Evolutionary conservation across 2,329 filamentous ascomycete species (phyloP).

Genomic region (Leptographium flavum): DNA sequence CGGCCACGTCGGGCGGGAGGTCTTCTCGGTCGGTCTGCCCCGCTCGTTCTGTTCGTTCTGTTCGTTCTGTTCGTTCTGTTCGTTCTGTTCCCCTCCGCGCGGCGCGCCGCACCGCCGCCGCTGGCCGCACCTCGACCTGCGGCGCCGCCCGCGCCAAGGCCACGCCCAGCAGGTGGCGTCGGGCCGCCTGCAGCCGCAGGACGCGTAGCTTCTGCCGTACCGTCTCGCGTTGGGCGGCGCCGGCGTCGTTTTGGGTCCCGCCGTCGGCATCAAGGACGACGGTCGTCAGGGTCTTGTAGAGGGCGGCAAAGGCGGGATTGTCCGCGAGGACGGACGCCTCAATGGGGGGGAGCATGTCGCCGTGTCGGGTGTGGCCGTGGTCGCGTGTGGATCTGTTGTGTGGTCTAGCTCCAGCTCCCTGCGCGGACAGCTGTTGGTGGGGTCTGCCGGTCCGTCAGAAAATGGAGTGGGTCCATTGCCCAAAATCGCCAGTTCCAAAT

Average conservation of each 20-base stretch:
- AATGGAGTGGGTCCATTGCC: no score
- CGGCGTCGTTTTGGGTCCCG: slow-evolving; percentile 29
- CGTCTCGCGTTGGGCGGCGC: slow-evolving; percentile 32
- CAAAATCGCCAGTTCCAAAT: no score
- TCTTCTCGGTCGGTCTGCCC: slow-evolving; percentile 14
- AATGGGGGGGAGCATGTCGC: slow-evolving; percentile 42
- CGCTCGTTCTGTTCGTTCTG: slow-evolving; percentile 5
- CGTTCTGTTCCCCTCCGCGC: slow-evolving; percentile 7
- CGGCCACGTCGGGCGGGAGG: slow-evolving; percentile 23
- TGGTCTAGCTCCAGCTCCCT: background rate
- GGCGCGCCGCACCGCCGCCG: background rate
- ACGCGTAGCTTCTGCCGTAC: slow-evolving; percentile 36
- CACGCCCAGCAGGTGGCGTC: slow-evolving; percentile 33
- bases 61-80: no score
- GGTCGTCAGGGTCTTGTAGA: slow-evolving; percentile 40
- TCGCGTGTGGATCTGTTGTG: background rate
- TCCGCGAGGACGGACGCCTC: slow-evolving; percentile 37
- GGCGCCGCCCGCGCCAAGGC: slow-evolving; percentile 32
- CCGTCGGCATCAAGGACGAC: slow-evolving; percentile 42
- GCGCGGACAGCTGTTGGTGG: no score
- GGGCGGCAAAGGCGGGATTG: slow-evolving; percentile 45
- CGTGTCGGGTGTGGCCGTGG: background rate
- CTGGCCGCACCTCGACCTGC: slow-evolving; percentile 2
- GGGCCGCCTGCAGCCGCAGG: slow-evolving; percentile 32
- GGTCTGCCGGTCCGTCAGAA: background rate